Percentiles rank a stretch among this genome's conserved stretches.
Evolutionary conservation across 2,329 filamentous ascomycete genomes (phyloP).

Genomic region (Ophiostoma sp.): DNA sequence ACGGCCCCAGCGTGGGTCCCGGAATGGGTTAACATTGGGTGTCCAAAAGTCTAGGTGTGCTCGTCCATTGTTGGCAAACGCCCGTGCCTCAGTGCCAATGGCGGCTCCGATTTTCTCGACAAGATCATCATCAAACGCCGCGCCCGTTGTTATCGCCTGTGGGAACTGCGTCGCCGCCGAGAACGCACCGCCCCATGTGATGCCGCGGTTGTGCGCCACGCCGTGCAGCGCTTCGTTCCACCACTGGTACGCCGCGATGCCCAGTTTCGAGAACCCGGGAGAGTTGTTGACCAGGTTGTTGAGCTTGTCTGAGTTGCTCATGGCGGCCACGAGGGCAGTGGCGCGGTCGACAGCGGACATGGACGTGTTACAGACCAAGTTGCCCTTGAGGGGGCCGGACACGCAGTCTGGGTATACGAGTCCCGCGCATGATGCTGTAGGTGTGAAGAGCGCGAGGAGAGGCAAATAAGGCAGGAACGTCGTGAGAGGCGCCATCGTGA

Average conservation of each 20-base stretch:
- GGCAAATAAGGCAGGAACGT: neutral
- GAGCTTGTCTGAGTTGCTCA: constrained; percentile 22
- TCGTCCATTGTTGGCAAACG: constrained; percentile 36
- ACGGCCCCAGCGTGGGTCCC: constrained; percentile 62
- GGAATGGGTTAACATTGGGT: constrained; percentile 66
- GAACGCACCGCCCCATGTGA: constrained; percentile 33
- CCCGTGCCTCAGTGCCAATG: constrained; percentile 38
- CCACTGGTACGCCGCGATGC: constrained; percentile 26
- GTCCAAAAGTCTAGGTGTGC: constrained; percentile 58
- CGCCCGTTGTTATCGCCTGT: constrained; percentile 37
- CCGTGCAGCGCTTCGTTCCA: constrained; percentile 32
- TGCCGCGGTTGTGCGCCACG: constrained; percentile 25
- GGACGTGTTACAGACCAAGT: constrained; percentile 13
- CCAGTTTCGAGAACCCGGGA: constrained; percentile 22
- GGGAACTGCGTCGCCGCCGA: constrained; percentile 37
- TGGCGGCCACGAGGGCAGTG: constrained; percentile 15
- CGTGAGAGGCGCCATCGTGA: neutral
- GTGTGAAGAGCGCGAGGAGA: neutral
- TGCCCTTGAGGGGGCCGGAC: constrained; percentile 24
- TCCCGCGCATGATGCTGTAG: neutral
- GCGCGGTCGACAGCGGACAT: constrained; percentile 1
- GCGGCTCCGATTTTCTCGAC: constrained; percentile 31
- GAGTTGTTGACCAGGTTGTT: constrained; percentile 19
- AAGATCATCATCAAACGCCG: constrained; percentile 39
- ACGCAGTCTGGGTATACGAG: neutral